phyloP scores from a whole-genome alignment of 768 basidiomycete genomes.

The Hirschioporus abietinus region DNA sequence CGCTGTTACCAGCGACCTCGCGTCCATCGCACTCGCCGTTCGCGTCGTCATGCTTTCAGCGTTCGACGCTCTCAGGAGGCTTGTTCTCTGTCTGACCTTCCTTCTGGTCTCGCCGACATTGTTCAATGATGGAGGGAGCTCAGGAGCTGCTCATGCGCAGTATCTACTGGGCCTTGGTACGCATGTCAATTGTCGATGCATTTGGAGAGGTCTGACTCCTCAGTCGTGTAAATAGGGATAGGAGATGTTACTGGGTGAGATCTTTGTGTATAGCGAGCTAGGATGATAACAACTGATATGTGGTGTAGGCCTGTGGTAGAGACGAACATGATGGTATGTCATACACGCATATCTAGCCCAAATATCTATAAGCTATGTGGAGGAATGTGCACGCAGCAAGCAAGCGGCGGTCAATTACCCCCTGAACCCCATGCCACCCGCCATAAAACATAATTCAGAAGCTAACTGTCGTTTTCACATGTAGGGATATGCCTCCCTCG shows the following conservation, averaged over 20 bases:
- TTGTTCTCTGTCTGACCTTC: conserved; percentile 16
- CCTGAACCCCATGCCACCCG: conserved; percentile 6
- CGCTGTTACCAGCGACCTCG: neutral
- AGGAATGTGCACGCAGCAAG: conserved; percentile 2
- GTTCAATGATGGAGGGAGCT: conserved; percentile 17
- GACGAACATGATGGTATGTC: conserved; percentile 73
- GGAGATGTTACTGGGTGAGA: conserved; percentile 70
- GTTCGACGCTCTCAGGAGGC: conserved; percentile 14
- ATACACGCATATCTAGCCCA: neutral
- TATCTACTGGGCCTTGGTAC: conserved; percentile 59
- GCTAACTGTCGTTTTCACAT: neutral
- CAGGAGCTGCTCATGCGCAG: conserved; percentile 32
- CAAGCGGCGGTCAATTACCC: neutral
- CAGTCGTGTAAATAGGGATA: conserved; percentile 37
- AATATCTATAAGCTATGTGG: neutral
- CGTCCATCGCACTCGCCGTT: neutral
- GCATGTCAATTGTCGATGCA: conserved; percentile 15
- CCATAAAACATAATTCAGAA: neutral
- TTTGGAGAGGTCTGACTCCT: conserved; percentile 5
- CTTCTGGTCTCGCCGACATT: conserved; percentile 16
- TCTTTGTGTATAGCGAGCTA: neutral
- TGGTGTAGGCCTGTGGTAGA: conserved; percentile 61
- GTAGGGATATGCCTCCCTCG: conserved; percentile 61
- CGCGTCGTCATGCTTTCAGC: conserved; percentile 12
- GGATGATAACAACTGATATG: conserved; percentile 12